Evolutionary conservation across 1,139 yeast species (phyloP).

Genomic region (Scheffersomyces lignicola): DNA sequence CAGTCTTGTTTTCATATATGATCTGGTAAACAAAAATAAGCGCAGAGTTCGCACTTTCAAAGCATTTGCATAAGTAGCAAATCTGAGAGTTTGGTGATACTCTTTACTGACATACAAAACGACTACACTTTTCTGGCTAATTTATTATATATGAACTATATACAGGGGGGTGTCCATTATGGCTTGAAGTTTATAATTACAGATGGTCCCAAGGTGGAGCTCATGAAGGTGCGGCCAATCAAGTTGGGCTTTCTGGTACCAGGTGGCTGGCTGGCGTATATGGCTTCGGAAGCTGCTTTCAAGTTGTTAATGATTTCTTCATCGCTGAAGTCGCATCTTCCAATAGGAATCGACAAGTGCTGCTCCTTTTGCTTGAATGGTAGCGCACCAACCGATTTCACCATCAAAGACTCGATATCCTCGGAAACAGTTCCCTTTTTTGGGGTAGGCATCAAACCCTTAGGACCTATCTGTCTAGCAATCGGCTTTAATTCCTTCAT

Average conservation of each 20-base stretch:
- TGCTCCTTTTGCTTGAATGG: slow-evolving; percentile 70
- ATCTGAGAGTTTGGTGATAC: no score
- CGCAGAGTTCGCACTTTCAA: no score
- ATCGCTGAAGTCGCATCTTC: slow-evolving; percentile 77
- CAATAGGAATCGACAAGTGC: slow-evolving; percentile 69
- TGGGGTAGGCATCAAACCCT: slow-evolving; percentile 82
- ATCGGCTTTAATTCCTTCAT: slow-evolving; percentile 58
- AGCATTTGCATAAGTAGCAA: no score
- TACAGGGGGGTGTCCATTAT: background rate
- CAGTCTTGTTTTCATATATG: no score
- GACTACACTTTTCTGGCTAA: no score
- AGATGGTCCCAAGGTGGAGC: slow-evolving; percentile 81
- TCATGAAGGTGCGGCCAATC: slow-evolving; percentile 67
- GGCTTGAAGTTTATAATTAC: slow-evolving; percentile 59
- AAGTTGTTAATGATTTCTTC: slow-evolving; percentile 73
- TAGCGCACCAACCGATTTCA: slow-evolving; percentile 61
- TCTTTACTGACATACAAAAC: no score
- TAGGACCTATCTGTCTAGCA: slow-evolving; percentile 83
- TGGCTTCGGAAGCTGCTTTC: slow-evolving; percentile 64
- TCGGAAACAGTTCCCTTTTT: slow-evolving; percentile 86
- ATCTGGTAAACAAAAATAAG: no score
- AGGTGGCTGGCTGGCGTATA: slow-evolving; percentile 56
- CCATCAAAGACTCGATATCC: slow-evolving; percentile 55
- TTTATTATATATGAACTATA: background rate
- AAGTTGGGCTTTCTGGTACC: slow-evolving; percentile 68